These are phyloP conservation scores for Filobasidium uniguttulatum DNA, from an alignment of 1,284 basidiomycete genomes.

Conservation along the genomic window DNA sequence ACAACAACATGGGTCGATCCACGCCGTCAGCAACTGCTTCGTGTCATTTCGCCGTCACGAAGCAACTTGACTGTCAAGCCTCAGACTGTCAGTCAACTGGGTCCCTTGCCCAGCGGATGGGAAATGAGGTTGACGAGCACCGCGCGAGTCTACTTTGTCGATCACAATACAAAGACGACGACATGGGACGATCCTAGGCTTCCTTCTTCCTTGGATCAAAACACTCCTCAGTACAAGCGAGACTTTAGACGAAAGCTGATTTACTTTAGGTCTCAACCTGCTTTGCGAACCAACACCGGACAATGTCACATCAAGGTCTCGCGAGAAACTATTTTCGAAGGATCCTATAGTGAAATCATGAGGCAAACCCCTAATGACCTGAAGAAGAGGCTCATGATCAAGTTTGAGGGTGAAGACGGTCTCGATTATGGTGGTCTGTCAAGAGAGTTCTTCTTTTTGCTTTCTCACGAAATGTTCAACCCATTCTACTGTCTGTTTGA, in stretches of 20 bases:
- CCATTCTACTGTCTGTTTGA: conserved; percentile 99
- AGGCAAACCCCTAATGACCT: conserved; percentile 81
- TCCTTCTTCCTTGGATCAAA: conserved; percentile 50
- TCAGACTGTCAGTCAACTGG: conserved; percentile 74
- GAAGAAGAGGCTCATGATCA: conserved; percentile 95
- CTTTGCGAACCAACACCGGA: conserved; percentile 71
- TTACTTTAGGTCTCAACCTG: conserved; percentile 96
- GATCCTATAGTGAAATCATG: conserved; percentile 94
- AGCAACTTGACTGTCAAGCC: conserved; percentile 65
- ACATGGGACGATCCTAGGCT: conserved; percentile 91
- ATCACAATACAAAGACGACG: conserved; percentile 85
- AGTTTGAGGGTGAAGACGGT: conserved; percentile 97
- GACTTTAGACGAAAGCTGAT: conserved; percentile 97
- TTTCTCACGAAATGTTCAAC: conserved; percentile 97
- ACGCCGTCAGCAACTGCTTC: conserved; percentile 67
- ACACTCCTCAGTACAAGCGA: conserved; percentile 97
- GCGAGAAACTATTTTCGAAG: conserved; percentile 86
- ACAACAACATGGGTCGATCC: conserved; percentile 99
- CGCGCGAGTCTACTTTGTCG: conserved; percentile 88
- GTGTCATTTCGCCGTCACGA: conserved; percentile 70
- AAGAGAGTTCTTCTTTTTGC: conserved; percentile 98
- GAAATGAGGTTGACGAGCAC: conserved; percentile 92
- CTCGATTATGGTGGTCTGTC: conserved; percentile 96
- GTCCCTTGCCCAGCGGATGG: conserved; percentile 91
- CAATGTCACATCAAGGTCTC: conserved; percentile 96